Evolutionary conservation across 2,329 filamentous ascomycete species (phyloP).

Genomic region (Ophiocordyceps camponoti-rufipedis): DNA sequence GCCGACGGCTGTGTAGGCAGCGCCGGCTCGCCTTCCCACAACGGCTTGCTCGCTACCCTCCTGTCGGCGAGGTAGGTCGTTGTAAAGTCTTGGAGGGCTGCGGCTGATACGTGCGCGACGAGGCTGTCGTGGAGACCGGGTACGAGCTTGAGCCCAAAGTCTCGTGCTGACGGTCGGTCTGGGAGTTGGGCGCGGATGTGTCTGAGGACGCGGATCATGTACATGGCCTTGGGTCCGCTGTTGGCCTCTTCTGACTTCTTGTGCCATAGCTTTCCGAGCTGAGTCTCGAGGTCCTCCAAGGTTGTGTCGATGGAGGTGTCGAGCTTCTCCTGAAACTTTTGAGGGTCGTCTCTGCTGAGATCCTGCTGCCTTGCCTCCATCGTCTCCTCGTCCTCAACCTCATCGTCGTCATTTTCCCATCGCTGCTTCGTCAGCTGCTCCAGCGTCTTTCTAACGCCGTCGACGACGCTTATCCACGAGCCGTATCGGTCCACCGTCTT

Average conservation of each 20-base stretch:
- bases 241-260: slow-evolving; percentile 24
- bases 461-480: slow-evolving; percentile 57
- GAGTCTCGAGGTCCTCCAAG: slow-evolving; percentile 38
- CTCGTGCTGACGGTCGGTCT: slow-evolving; percentile 24
- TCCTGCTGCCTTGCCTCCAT: slow-evolving; percentile 47
- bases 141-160: slow-evolving; percentile 43
- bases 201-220: slow-evolving; percentile 55
- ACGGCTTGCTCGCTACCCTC: slow-evolving; percentile 37
- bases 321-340: slow-evolving; percentile 40
- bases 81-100: slow-evolving; percentile 29
- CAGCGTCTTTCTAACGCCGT: slow-evolving; percentile 43
- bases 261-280: slow-evolving; percentile 32
- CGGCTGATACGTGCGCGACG: slow-evolving; percentile 29
- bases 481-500: slow-evolving; percentile 45
- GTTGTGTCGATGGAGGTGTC: slow-evolving; percentile 35
- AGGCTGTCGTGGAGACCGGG: slow-evolving; percentile 46
- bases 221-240: slow-evolving; percentile 38
- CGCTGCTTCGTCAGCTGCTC: slow-evolving; percentile 46
- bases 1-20: slow-evolving; percentile 68
- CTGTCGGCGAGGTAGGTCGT: slow-evolving; percentile 22
- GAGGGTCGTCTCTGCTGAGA: slow-evolving; percentile 56
- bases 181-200: slow-evolving; percentile 55
- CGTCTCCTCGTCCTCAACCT: slow-evolving; percentile 56
- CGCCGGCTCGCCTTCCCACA: slow-evolving; percentile 67
- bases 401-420: slow-evolving; percentile 60